phyloP scores from a whole-genome alignment of 2,329 filamentous ascomycete genomes.

The Elsinoe australis region DNA sequence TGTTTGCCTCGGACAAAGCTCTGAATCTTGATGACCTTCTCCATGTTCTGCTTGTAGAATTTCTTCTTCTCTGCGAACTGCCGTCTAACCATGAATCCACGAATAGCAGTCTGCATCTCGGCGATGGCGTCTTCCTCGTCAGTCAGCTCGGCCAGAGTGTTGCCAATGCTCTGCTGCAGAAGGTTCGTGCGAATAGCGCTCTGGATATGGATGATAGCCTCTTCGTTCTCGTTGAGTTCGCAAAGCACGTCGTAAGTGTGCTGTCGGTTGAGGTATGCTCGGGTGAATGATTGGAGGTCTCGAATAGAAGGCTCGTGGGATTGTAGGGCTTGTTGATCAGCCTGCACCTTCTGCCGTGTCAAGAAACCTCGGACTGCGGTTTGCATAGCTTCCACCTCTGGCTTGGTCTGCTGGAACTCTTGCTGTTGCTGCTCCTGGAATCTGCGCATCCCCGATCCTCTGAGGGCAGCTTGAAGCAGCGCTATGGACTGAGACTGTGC shows the following conservation, averaged over 20 bases:
- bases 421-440: constrained; percentile 19
- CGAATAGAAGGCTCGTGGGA: constrained; percentile 51
- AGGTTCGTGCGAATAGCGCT: constrained; percentile 71
- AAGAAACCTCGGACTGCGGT: constrained; percentile 44
- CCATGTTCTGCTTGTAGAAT: constrained; percentile 94
- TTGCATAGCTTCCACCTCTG: constrained; percentile 44
- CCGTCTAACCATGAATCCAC: constrained; percentile 64
- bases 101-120: constrained; percentile 65
- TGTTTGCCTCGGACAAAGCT: constrained; percentile 92
- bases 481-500: constrained; percentile 19
- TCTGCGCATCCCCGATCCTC: constrained; percentile 26
- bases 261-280: constrained; percentile 59
- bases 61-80: constrained; percentile 77
- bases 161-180: constrained; percentile 63
- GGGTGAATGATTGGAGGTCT: constrained; percentile 57
- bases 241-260: constrained; percentile 57
- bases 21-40: constrained; percentile 97
- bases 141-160: constrained; percentile 68
- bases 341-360: constrained; percentile 37
- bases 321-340: constrained; percentile 48
- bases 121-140: constrained; percentile 71
- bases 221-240: constrained; percentile 60
- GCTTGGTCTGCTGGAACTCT: constrained; percentile 39
- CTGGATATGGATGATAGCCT: constrained; percentile 64
- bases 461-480: constrained; percentile 36